These are phyloP conservation scores for Xylariaceae sp. DNA, from an alignment of 2,329 filamentous ascomycete genomes.

Conservation along the genomic window DNA sequence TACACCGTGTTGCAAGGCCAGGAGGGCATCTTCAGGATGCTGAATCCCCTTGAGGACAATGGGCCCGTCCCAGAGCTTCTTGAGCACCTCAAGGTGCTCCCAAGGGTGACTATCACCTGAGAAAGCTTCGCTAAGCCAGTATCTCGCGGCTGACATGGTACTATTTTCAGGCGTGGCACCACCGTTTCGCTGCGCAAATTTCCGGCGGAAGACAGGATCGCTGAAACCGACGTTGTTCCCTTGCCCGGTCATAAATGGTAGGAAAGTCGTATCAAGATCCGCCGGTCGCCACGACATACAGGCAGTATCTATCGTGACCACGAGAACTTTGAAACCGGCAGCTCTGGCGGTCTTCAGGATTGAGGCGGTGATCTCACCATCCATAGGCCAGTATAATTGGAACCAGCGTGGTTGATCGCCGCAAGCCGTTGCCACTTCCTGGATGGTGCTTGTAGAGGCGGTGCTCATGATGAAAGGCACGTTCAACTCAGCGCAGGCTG, in stretches of 20 bases:
- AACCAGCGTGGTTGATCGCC: constrained; percentile 68
- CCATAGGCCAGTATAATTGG: constrained; percentile 76
- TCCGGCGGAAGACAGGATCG: constrained; percentile 68
- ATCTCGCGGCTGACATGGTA: constrained; percentile 41
- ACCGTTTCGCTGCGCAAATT: constrained; percentile 57
- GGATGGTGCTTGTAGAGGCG: constrained; percentile 66
- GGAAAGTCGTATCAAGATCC: constrained; percentile 68
- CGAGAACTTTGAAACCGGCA: constrained; percentile 67
- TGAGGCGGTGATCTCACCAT: constrained; percentile 68
- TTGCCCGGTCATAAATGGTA: constrained; percentile 63
- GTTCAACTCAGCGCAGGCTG: constrained; percentile 63
- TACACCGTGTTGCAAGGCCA: constrained; percentile 29
- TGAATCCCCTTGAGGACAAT: constrained; percentile 45
- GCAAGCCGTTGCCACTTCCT: constrained; percentile 67
- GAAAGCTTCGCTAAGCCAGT: constrained; percentile 38
- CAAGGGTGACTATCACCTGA: constrained; percentile 36
- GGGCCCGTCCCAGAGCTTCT: constrained; percentile 37
- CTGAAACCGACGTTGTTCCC: constrained; percentile 68
- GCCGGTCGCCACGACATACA: constrained; percentile 71
- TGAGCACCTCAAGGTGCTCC: constrained; percentile 35
- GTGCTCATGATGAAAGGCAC: constrained; percentile 73
- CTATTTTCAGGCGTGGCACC: constrained; percentile 56
- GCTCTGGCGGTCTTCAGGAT: constrained; percentile 66
- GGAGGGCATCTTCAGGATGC: constrained; percentile 38
- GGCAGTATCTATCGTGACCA: constrained; percentile 77